Evolutionary conservation across 1,284 basidiomycete genomes (phyloP), one percentile per base, ranked within the genome.

Genomic region (Amylostereum areolatum): DNA sequence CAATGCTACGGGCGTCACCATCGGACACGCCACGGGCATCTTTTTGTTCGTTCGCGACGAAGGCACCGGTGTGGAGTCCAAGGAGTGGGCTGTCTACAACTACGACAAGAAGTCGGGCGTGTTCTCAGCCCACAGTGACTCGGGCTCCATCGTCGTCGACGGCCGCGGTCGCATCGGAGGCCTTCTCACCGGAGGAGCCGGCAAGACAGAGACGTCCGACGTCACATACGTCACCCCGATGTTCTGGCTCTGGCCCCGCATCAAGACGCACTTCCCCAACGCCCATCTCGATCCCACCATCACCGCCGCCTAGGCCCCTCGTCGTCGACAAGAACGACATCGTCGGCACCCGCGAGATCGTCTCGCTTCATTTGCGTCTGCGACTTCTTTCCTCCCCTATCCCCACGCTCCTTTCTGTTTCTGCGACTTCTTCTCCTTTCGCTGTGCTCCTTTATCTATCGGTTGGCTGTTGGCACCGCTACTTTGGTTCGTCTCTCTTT

Each of bases 91-190:
- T 0, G 54, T 67, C 24, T 45, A 54, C 49, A 43, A 47, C 30
- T 62, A 59, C 50, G 52, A 59, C 55, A 52, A 51, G 40, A 56
- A 61, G n/a, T 57, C 54, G n/a, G 64, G 58, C 31, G 49, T 50
- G 6, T 69, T 68, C 56, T 66, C 68, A 5, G 56, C 43, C 9
- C 39, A n/a, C 8, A 64, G 68, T 2, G 66, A 69, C 52, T 69
- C 67, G 1, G 66, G 67, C n/a, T 55, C 65, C 3, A 41, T 62
- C 39, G 52, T 69, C 51, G 60, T 54, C 46, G 65, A 66, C 40
- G 56, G 48, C 49, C 39, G 2, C 11, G 63, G 65, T 25, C 56
- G 57, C 32, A 57, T 63, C 43, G 59, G 52, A 11, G 65, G 66
- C 46, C 46, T 69, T 1, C 51, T 69, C 54, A 69, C 60, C n/a